phyloP scores from a whole-genome alignment of 1,139 yeast species.

The Nakaseomyces sp. region DNA sequence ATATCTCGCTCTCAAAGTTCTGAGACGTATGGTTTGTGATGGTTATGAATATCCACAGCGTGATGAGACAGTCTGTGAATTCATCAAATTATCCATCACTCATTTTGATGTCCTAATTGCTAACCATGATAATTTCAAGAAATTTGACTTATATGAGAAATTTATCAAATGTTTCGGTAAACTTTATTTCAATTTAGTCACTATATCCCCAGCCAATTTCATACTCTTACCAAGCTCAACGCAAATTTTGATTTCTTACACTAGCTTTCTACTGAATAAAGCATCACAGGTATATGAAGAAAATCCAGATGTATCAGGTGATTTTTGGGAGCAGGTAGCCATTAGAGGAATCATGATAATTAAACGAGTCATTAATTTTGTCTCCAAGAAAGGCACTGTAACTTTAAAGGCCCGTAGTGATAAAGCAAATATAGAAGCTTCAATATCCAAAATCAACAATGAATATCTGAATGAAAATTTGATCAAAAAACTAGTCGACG shows the following conservation, averaged over 20 bases:
- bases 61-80: constrained; percentile 46
- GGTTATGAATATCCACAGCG: constrained; percentile 66
- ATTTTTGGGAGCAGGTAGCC: constrained; percentile 69
- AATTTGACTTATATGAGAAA: constrained; percentile 52
- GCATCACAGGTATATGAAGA: constrained; percentile 50
- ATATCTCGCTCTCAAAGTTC: constrained; percentile 63
- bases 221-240: constrained; percentile 57
- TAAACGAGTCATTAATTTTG: constrained; percentile 53
- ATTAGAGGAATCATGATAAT: constrained; percentile 62
- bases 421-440: constrained; percentile 47
- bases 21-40: constrained; percentile 66
- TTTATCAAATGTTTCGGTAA: constrained; percentile 72
- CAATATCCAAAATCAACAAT: constrained; percentile 44
- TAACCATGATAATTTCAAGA: constrained; percentile 44
- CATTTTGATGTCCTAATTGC: constrained; percentile 53
- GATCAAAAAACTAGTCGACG: constrained; percentile 51
- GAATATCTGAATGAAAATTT: constrained; percentile 52
- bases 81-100: constrained; percentile 46
- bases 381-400: constrained; percentile 56
- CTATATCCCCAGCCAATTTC: constrained; percentile 53
- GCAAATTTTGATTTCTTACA: constrained; percentile 49
- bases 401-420: constrained; percentile 57
- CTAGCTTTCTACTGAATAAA: constrained; percentile 52
- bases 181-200: constrained; percentile 46
- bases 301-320: constrained; percentile 42